Percentiles rank a stretch among this genome's conserved stretches.
Conservation (phyloP, 2,329 filamentous ascomycete genomes). For the Elsinoe necatrix region DNA sequence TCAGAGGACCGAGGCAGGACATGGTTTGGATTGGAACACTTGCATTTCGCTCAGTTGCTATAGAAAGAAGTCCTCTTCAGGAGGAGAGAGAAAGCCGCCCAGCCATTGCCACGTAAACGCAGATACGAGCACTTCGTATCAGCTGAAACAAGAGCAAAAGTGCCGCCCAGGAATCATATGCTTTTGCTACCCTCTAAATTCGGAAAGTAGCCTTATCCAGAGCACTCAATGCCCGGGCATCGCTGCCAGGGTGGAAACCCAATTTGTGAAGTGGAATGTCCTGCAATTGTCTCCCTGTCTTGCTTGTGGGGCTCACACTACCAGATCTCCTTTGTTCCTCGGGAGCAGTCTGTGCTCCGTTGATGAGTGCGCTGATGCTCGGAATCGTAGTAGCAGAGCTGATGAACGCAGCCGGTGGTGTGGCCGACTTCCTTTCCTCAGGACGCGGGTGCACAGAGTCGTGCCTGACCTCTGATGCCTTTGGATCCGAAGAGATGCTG, state of each 20-base stretch:
- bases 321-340: constrained; percentile 19
- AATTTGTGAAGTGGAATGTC: constrained; percentile 33
- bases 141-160: not conserved
- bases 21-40: not conserved
- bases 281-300: constrained; percentile 24
- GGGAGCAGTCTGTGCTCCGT: constrained; percentile 25
- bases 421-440: constrained; percentile 17
- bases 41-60: not conserved
- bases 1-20: not conserved
- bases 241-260: constrained; percentile 31
- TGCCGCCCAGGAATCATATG: not conserved
- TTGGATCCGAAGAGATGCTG: not conserved
- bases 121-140: constrained; percentile 16
- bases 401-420: constrained; percentile 12
- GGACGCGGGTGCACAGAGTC: constrained; percentile 12
- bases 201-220: constrained; percentile 32
- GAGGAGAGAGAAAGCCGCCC: not conserved
- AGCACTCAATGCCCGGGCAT: constrained; percentile 30
- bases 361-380: constrained; percentile 43
- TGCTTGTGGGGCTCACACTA: constrained; percentile 26
- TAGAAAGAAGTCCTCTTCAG: not conserved
- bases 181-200: constrained; percentile 5
- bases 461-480: not conserved
- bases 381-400: constrained; percentile 40
- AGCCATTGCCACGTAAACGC: not conserved